Base-by-base conservation (phyloP, 257 asterid genomes). In the Fraxinus cuspidata region DNA sequence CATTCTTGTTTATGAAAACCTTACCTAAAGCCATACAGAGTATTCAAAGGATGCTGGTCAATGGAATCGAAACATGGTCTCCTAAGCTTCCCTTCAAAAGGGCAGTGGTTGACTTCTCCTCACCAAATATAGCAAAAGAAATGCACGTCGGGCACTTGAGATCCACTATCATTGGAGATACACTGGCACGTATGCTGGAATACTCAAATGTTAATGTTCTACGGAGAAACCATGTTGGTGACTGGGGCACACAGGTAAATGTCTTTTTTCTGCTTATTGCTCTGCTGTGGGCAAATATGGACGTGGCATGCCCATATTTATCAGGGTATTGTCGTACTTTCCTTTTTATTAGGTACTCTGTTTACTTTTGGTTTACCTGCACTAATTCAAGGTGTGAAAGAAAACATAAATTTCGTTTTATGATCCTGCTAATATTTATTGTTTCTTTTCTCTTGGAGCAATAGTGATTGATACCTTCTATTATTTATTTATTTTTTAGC, bases 111-210 rank as follows among this genome's bases (percentile, higher is more conserved):
- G 99, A 96, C 81, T 96, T 93, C 78, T 96, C 98, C 78, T 93
- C 99, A 6, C 99, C 99, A 23, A 96, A 96, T 86, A 92, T 93
- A 49, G 99, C 98, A 47, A 96, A 96, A 85, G 98, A 96, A 82
- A 93, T 96, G 98, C 99, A 96, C 74, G 98, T 96, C 31, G 99
- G 99, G 72, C 99, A 96, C 84, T 85, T 96, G 75, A 84, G 99
- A 78, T 96, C 99, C 16, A 92, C 99, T 29, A 96, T 96, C 38
- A 96, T 96, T 77, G 98, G 99, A 35, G 97, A 96, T 78, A 93
- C 98, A 68, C 83, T 96, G 29, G 96, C 98, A 58, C 97, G 99
- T 75, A 88, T 93, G 98, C 82, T 96, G 78, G 99, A 96, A 86
- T 92, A 81, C 78, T 88, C 97, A 72, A 88, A 93, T 71, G 97